phyloP scores from a whole-genome alignment of 129 eudicot species.

The Centrapalus pauciflorus region DNA sequence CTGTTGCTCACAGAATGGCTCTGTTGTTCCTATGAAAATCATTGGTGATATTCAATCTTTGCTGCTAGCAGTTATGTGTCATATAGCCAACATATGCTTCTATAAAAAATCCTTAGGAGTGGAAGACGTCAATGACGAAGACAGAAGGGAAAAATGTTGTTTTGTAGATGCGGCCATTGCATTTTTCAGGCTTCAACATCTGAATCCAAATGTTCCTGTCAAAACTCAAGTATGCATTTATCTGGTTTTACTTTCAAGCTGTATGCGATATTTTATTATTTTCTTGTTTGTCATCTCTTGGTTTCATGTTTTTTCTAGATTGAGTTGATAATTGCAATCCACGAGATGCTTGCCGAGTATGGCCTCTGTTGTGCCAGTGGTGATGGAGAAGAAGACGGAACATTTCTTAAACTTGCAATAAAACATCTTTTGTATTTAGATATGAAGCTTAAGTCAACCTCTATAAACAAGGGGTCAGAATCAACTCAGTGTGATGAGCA shows the following conservation, averaged over 20 bases:
- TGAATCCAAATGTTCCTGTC: slow-evolving; percentile 55
- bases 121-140: slow-evolving; percentile 44
- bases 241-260: slow-evolving; percentile 6
- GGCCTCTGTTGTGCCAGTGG: slow-evolving; percentile 89
- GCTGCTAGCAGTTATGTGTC: slow-evolving; percentile 63
- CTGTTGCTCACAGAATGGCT: slow-evolving; percentile 43
- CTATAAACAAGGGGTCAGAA: slow-evolving; percentile 36
- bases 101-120: slow-evolving; percentile 49
- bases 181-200: slow-evolving; percentile 83
- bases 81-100: slow-evolving; percentile 46
- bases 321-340: slow-evolving; percentile 77
- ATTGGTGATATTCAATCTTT: slow-evolving; percentile 70
- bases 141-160: slow-evolving; percentile 41
- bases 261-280: background rate
- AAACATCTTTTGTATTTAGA: slow-evolving; percentile 83
- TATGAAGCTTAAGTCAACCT: slow-evolving; percentile 77
- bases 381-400: slow-evolving; percentile 79
- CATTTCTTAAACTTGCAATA: slow-evolving; percentile 90
- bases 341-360: slow-evolving; percentile 94
- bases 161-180: slow-evolving; percentile 82
- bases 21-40: slow-evolving; percentile 39
- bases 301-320: slow-evolving; percentile 40
- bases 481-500: slow-evolving; percentile 40
- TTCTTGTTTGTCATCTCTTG: background rate
- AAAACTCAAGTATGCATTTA: slow-evolving; percentile 66